These are phyloP conservation scores for Elongisporangium anandrum DNA, from an alignment of 352 stramenopile genomes.

Conservation along the genomic window DNA sequence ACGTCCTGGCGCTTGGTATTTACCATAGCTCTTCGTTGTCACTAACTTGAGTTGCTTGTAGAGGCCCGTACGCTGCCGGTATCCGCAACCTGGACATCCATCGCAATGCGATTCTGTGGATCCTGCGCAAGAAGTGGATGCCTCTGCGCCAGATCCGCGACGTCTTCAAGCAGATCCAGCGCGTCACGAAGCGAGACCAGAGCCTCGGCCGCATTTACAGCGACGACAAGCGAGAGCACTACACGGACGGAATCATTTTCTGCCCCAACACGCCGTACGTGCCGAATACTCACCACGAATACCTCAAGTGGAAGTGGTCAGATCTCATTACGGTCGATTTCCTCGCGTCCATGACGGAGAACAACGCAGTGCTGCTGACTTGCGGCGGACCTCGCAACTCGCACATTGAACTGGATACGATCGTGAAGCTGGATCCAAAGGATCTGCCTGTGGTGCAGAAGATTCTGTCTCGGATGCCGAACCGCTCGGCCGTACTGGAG, in stretches of 20 bases:
- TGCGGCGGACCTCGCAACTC: conserved; percentile 75
- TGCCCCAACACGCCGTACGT: conserved; percentile 85
- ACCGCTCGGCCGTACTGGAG: conserved; percentile 71
- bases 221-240: conserved; percentile 82
- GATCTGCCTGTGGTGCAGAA: conserved; percentile 66
- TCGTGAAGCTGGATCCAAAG: conserved; percentile 76
- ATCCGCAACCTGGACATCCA: conserved; percentile 66
- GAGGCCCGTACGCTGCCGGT: conserved; percentile 59
- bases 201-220: conserved; percentile 75
- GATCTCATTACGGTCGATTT: conserved; percentile 90
- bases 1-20: conserved; percentile 14
- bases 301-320: conserved; percentile 92
- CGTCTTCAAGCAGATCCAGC: conserved; percentile 80
- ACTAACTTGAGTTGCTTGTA: conserved; percentile 14
- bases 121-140: conserved; percentile 85
- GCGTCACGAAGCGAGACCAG: conserved; percentile 71
- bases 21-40: not conserved
- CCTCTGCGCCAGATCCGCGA: conserved; percentile 76
- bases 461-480: conserved; percentile 51
- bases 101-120: conserved; percentile 58
- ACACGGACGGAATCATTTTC: conserved; percentile 89
- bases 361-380: conserved; percentile 55
- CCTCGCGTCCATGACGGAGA: conserved; percentile 50
- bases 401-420: conserved; percentile 79
- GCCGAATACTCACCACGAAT: conserved; percentile 82